Evolutionary conservation across 306 rosid genomes (phyloP).

Genomic region (Arachis hypogaea): DNA sequence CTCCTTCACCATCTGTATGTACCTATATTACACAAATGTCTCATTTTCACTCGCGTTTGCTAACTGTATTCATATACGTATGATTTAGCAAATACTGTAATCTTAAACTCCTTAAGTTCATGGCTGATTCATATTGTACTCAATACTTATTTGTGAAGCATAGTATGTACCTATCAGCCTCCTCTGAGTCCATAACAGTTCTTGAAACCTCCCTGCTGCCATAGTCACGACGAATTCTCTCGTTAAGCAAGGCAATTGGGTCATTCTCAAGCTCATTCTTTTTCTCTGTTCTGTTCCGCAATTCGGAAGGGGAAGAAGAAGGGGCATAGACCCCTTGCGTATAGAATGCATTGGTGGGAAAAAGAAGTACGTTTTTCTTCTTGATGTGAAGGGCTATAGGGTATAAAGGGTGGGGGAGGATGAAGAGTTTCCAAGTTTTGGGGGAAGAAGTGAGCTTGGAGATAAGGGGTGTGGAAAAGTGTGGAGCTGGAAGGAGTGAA

Average conservation of each 20-base stretch:
- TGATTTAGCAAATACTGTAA: too few relatives aligned
- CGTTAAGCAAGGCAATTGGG: constrained; percentile 68
- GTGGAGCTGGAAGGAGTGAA: constrained; percentile 48
- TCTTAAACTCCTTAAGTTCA: too few relatives aligned
- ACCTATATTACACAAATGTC: constrained; percentile 34
- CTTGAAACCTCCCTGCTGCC: constrained; percentile 53
- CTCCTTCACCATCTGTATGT: constrained; percentile 73
- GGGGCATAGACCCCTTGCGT: constrained; percentile 47
- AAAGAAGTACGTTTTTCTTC: background rate
- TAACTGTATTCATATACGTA: too few relatives aligned
- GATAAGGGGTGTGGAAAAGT: constrained; percentile 41
- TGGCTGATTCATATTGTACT: too few relatives aligned
- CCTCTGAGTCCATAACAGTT: constrained; percentile 62
- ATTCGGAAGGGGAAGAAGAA: constrained; percentile 42
- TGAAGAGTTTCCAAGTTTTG: constrained; percentile 46
- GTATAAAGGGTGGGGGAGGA: constrained; percentile 36
- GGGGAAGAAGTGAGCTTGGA: constrained; percentile 50
- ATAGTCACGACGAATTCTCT: constrained; percentile 70
- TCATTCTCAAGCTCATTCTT: constrained; percentile 51
- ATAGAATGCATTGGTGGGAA: constrained; percentile 52
- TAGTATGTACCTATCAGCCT: constrained; percentile 70
- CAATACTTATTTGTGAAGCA: too few relatives aligned
- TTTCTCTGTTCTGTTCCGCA: constrained; percentile 38
- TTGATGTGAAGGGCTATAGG: background rate
- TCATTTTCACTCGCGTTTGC: too few relatives aligned